Percentiles rank a stretch among this genome's conserved stretches.
These are phyloP conservation scores for Rosa chinensis DNA, from an alignment of 306 rosid species.

Conservation along the genomic window DNA sequence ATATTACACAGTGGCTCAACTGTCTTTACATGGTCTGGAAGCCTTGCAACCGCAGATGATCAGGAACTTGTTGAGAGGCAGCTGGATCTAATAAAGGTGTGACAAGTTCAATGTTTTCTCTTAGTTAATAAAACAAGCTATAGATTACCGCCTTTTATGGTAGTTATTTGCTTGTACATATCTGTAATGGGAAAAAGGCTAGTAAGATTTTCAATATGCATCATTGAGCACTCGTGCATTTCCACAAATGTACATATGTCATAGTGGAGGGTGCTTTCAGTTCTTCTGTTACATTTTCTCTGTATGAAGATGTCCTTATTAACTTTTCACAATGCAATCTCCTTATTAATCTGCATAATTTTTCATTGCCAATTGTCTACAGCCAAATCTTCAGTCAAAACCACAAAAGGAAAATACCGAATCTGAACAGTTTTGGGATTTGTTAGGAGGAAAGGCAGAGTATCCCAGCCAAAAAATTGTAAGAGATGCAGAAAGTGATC, in stretches of 20 bases:
- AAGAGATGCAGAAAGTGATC: conserved; percentile 68
- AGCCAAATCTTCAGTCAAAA: conserved; percentile 85
- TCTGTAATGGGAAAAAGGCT: conserved; percentile 21
- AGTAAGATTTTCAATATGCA: background rate
- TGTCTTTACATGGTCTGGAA: conserved; percentile 82
- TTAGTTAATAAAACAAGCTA: conserved; percentile 19
- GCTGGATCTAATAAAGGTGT: conserved; percentile 92
- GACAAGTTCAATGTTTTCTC: conserved; percentile 19
- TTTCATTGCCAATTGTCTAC: conserved; percentile 47
- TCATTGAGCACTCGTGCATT: conserved; percentile 2
- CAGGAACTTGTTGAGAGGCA: conserved; percentile 87
- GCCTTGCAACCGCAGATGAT: conserved; percentile 62
- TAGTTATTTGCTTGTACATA: conserved; percentile 12
- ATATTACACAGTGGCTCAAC: conserved; percentile 70
- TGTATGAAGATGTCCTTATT: conserved; percentile 13
- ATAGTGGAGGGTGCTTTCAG: background rate
- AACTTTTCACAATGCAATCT: conserved; percentile 18
- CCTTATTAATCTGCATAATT: conserved; percentile 36
- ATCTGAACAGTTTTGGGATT: conserved; percentile 89
- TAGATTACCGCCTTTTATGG: conserved; percentile 3
- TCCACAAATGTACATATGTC: background rate
- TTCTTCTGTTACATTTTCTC: background rate
- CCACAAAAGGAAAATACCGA: conserved; percentile 83
- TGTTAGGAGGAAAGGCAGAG: conserved; percentile 83
- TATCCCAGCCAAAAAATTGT: conserved; percentile 75